Evolutionary conservation across 23 red algal species (phyloP).

Genomic region (Gracilariopsis chorda): DNA sequence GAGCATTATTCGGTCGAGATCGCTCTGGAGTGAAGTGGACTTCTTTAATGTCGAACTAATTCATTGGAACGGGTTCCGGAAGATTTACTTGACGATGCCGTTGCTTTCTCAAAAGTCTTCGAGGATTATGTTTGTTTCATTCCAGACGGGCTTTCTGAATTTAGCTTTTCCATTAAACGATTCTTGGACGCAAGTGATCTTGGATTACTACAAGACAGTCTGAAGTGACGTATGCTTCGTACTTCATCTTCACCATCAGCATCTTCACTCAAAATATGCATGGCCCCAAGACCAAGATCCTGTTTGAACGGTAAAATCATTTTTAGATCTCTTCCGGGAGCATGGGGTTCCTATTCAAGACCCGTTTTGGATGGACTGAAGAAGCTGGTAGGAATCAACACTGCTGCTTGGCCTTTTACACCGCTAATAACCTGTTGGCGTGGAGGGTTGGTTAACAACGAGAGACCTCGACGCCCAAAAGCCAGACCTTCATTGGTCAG

Average conservation of each 20-base stretch:
- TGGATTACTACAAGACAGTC: background rate
- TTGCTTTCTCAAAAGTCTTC: background rate
- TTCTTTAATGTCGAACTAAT: too few relatives aligned
- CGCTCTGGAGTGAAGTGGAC: too few relatives aligned
- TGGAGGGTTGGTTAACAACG: conserved; percentile 53
- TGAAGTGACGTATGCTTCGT: conserved; percentile 3
- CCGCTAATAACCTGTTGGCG: conserved; percentile 70
- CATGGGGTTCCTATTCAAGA: conserved; percentile 1
- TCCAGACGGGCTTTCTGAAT: background rate
- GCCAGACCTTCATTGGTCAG: conserved; percentile 60
- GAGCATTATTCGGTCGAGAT: too few relatives aligned
- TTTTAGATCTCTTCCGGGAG: conserved; percentile 51
- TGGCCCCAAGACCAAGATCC: conserved; percentile 52
- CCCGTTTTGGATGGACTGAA: conserved; percentile 16
- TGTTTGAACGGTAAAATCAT: conserved; percentile 65
- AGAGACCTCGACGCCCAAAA: conserved; percentile 52
- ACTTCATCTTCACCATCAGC: conserved; percentile 6
- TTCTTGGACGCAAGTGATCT: background rate
- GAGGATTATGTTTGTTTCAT: background rate
- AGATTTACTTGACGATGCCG: background rate
- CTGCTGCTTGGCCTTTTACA: conserved; percentile 58
- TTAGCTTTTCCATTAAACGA: background rate
- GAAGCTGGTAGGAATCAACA: conserved; percentile 57
- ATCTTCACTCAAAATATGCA: conserved; percentile 48
- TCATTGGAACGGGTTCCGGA: background rate